phyloP scores from a whole-genome alignment of 345 rosid species.

The Citrus medica region DNA sequence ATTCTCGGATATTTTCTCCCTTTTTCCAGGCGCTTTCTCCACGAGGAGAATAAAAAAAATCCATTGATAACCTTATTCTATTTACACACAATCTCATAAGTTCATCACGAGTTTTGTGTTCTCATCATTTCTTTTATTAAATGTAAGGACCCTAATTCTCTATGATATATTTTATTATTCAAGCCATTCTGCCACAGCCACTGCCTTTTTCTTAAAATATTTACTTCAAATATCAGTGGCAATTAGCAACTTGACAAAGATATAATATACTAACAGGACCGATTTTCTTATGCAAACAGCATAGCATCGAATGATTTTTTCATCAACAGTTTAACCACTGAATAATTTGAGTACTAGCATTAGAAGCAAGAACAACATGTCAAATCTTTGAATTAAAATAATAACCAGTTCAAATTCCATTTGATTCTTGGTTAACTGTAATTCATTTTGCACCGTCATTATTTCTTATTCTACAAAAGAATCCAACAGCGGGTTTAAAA shows the following conservation, averaged over 20 bases:
- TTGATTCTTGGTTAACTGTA: constrained; percentile 1
- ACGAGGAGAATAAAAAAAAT: not conserved
- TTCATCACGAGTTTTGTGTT: not conserved
- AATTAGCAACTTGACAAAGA: constrained; percentile 11
- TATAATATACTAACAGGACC: constrained; percentile 4
- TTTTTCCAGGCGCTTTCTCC: not conserved
- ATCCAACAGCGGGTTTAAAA: not conserved
- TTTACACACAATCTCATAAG: not conserved
- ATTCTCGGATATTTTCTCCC: not conserved
- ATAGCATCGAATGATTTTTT: constrained; percentile 15
- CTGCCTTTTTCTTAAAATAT: not conserved
- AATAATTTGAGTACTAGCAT: not conserved
- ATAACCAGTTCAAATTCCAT: not conserved
- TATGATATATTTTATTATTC: not conserved
- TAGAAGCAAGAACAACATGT: constrained; percentile 9
- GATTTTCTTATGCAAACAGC: not conserved
- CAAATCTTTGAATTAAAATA: constrained; percentile 9
- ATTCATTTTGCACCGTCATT: not conserved
- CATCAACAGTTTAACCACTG: not conserved
- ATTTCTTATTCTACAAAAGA: not conserved
- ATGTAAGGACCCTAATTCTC: not conserved
- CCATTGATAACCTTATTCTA: not conserved
- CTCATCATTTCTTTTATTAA: not conserved
- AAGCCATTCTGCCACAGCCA: not conserved
- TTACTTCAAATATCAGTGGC: not conserved